Evolutionary conservation across 2,329 filamentous ascomycete genomes (phyloP), one percentile per base, ranked within the genome.

Genomic region (Pestalotiopsis sp.): DNA sequence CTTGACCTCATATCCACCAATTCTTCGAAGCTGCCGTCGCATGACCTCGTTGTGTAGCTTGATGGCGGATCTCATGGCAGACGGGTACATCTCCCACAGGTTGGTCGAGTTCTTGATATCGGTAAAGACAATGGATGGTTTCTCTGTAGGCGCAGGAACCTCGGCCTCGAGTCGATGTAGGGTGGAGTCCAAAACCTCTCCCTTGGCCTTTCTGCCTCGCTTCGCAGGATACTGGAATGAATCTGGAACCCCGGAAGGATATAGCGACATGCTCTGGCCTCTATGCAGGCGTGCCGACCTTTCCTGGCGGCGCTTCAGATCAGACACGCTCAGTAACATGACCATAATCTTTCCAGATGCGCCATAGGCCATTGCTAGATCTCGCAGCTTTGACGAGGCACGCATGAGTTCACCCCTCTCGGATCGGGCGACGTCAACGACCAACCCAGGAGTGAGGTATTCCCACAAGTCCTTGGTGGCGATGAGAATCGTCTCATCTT

Each of bases 51-150:
- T 99, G 85, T 99, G 96, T 73, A 97, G 91, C 80, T 95, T 97
- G 81, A 99, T 99, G 20, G 94, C 94, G 14, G 94, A 95, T 74
- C 95, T 89, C 96, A 99, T 99, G 22, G 96, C 94, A 69, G 92
- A 92, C 0, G 94, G 94, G 77, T 95, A 97, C 66, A 94, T 94
- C 80, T 99, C 96, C 96, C 96, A 99, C 6, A 99, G 84, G 52
- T 93, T 90, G 0, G 96, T 99, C 26, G 95, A 98, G 81, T 95
- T 97, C 84, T 98, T 98, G 86, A 99, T 99, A 82, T 99, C 96
- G 0, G 96, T 99, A 78, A 99, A 99, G 63, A 97, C 94, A 75
- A 99, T 94, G 56, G 94, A 92, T 62, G 98, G 89, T 74, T 97
- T 93, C 60, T 95, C 95, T 1, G 91, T 93, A 0, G 96, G 96